These are phyloP conservation scores for Naganishia kalamii DNA, from an alignment of 768 basidiomycete species.

Conservation along the genomic window DNA sequence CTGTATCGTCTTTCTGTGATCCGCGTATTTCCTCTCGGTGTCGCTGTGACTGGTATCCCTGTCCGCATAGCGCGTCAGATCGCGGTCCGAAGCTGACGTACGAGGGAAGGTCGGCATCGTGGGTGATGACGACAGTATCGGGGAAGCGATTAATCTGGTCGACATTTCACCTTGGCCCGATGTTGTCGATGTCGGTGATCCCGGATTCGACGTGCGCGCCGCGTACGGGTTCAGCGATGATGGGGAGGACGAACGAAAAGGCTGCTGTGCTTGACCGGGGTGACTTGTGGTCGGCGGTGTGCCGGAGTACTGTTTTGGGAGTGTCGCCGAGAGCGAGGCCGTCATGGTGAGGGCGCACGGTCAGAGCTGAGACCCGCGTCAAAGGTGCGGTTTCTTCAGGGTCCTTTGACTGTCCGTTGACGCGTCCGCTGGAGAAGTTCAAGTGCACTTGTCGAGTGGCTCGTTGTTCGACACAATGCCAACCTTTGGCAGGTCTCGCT, in stretches of 20 bases:
- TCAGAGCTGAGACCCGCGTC: too few species aligned
- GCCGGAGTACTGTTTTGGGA: neutral
- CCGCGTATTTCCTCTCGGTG: neutral
- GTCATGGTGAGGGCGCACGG: too few species aligned
- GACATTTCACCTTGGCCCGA: neutral
- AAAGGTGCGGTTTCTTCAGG: too few species aligned
- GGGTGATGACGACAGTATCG: neutral
- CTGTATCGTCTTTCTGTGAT: conserved; percentile 6
- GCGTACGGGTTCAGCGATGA: conserved; percentile 7
- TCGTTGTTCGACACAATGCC: too few species aligned
- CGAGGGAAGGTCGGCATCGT: neutral
- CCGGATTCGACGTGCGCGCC: neutral
- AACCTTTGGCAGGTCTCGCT: too few species aligned
- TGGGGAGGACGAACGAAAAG: conserved; percentile 6
- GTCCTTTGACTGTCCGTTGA: too few species aligned
- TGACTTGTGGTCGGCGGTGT: neutral
- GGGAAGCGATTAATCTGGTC: neutral
- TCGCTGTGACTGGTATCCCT: neutral
- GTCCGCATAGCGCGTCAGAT: conserved; percentile 2
- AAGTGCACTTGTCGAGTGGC: too few species aligned
- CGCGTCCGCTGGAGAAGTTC: too few species aligned
- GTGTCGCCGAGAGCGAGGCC: conserved; percentile 2
- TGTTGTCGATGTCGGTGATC: neutral
- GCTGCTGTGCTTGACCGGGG: conserved; percentile 7
- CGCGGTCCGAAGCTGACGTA: neutral